Conservation (phyloP, 2,329 filamentous ascomycete genomes). For the Rosellinia necatrix region DNA sequence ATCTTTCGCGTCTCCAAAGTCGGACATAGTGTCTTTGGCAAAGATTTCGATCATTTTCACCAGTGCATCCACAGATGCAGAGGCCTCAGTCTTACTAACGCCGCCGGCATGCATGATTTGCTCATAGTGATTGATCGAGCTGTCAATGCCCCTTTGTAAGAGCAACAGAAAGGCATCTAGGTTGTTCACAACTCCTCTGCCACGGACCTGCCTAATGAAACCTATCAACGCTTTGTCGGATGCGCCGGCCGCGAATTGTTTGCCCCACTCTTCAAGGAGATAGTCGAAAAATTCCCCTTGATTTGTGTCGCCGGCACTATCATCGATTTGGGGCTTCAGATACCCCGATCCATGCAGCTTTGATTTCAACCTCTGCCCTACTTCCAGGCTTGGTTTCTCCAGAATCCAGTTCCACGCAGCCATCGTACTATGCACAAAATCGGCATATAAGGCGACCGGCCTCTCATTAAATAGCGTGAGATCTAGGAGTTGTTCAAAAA, state of each 20-base stretch:
- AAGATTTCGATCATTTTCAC: slow-evolving; percentile 79
- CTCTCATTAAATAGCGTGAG: slow-evolving; percentile 78
- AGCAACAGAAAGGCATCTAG: slow-evolving; percentile 81
- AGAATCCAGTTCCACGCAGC: slow-evolving; percentile 80
- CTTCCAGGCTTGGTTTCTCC: slow-evolving; percentile 68
- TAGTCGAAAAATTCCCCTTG: slow-evolving; percentile 89
- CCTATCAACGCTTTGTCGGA: slow-evolving; percentile 72
- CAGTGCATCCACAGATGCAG: slow-evolving; percentile 74
- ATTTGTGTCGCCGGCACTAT: slow-evolving; percentile 56
- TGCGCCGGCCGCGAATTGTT: slow-evolving; percentile 76
- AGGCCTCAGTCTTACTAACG: slow-evolving; percentile 58
- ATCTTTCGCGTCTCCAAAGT: slow-evolving; percentile 60
- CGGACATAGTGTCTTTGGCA: slow-evolving; percentile 71
- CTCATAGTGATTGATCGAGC: slow-evolving; percentile 79
- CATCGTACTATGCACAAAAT: slow-evolving; percentile 83
- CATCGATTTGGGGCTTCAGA: slow-evolving; percentile 52
- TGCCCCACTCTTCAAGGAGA: slow-evolving; percentile 93
- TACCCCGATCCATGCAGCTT: slow-evolving; percentile 55
- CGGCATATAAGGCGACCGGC: slow-evolving; percentile 78
- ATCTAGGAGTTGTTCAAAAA: slow-evolving; percentile 80
- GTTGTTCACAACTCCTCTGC: slow-evolving; percentile 71
- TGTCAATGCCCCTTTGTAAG: slow-evolving; percentile 79
- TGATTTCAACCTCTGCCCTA: slow-evolving; percentile 73
- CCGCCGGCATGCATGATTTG: slow-evolving; percentile 66
- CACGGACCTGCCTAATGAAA: slow-evolving; percentile 85